Percentiles rank a stretch among this genome's conserved stretches.
phyloP scores from a whole-genome alignment of 1,284 basidiomycete genomes.

The Cryptococcus sp. region DNA sequence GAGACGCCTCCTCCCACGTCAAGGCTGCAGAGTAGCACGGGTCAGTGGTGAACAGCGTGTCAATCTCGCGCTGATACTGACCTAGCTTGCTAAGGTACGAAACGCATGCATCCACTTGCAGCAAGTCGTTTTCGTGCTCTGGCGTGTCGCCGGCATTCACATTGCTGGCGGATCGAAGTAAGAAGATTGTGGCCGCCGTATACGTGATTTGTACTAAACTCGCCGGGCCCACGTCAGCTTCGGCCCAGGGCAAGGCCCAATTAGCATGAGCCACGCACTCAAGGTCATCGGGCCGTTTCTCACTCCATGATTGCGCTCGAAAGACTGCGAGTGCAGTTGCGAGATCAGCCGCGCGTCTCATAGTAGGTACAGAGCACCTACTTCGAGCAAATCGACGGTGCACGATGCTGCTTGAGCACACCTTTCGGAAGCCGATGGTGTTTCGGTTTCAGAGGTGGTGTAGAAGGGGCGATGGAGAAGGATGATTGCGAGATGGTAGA shows the following conservation, averaged over 20 bases:
- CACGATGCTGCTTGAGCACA: constrained; percentile 20
- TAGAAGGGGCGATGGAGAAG: constrained; percentile 28
- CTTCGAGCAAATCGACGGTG: constrained; percentile 10
- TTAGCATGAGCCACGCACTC: neutral
- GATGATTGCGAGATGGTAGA: constrained; percentile 21
- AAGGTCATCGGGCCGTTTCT: constrained; percentile 9
- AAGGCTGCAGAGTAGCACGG: neutral
- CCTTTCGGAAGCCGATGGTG: constrained; percentile 9
- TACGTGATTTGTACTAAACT: constrained; percentile 4
- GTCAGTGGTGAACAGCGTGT: neutral
- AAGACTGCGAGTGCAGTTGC: constrained; percentile 1
- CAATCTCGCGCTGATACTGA: neutral
- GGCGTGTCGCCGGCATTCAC: neutral
- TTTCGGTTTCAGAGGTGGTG: neutral
- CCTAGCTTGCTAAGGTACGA: neutral
- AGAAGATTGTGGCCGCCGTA: constrained; percentile 16
- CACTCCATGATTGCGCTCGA: constrained; percentile 7
- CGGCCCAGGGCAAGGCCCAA: neutral
- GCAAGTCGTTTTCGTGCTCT: constrained; percentile 12
- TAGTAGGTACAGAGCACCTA: too few species aligned
- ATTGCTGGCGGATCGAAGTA: constrained; percentile 16
- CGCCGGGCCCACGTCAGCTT: neutral
- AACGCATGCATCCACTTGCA: neutral
- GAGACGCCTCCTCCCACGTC: constrained; percentile 7
- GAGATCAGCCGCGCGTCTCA: too few species aligned